phyloP scores from a whole-genome alignment of 495 filamentous ascomycete species.

The Neurospora sp. region DNA sequence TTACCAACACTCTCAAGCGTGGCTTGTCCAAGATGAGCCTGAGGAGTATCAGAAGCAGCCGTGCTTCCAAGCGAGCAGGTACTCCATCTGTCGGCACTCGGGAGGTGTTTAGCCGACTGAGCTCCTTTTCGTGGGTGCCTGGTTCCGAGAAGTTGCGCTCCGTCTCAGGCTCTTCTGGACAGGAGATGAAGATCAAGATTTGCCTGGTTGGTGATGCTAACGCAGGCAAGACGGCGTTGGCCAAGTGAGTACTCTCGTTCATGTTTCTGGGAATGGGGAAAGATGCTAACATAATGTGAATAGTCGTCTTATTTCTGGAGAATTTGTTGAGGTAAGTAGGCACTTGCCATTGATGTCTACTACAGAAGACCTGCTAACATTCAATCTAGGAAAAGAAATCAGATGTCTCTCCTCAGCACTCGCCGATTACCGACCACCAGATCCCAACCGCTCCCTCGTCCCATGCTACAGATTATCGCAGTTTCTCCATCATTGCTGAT shows the following conservation, averaged over 20 bases:
- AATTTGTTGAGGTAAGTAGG: neutral
- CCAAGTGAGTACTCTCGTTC: neutral
- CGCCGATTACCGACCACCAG: neutral
- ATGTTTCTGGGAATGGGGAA: neutral
- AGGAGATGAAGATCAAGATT: slow-evolving; percentile 11
- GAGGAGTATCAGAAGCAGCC: neutral
- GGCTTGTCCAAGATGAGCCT: slow-evolving; percentile 1
- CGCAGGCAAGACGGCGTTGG: slow-evolving; percentile 16
- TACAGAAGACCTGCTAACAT: neutral
- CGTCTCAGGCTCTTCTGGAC: neutral
- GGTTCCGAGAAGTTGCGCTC: neutral
- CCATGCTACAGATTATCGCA: slow-evolving; percentile 7
- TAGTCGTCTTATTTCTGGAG: neutral
- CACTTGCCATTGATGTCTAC: neutral
- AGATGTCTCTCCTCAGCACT: neutral
- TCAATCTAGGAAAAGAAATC: neutral
- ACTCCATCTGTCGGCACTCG: neutral
- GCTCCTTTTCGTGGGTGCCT: neutral
- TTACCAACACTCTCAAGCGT: slow-evolving; percentile 2
- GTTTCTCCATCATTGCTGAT: slow-evolving; percentile 5
- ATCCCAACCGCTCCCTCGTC: slow-evolving; percentile 5
- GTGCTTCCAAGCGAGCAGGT: neutral
- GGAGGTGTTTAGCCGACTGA: slow-evolving; percentile 4
- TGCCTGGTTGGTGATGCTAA: slow-evolving; percentile 12
- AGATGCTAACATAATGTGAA: neutral